Evolutionary conservation across 495 filamentous ascomycete genomes (phyloP), one percentile per base, ranked within the genome.

Genomic region (Clavariopsis aquatica): DNA sequence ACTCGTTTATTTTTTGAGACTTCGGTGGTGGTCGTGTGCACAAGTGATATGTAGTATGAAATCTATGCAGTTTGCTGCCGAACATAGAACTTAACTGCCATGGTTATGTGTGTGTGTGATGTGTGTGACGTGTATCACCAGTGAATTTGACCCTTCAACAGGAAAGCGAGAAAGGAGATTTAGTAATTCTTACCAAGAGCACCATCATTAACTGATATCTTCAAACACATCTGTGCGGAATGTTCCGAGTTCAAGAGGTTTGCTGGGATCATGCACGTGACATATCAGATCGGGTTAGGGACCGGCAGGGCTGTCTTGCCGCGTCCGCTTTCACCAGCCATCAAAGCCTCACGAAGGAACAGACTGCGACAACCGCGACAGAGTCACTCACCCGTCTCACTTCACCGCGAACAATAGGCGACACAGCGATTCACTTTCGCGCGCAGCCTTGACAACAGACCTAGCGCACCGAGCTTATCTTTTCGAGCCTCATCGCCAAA

Each of bases 1-100:
- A 19, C 47, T 65, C 62, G n/a, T 61, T 60, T 55, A 27, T 52
- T 17, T 7, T 61, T 49, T 62, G 60, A 55, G 60, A 45, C 60
- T 53, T 26, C 8, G 29, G 31, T 31, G 5, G 31, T 1, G 26
- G 19, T 34, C 10, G 28, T 9, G 6, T 8, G 17, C 17, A 15
- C 26, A 29, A 53, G 23, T 43, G 53, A 56, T 17, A 7, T 43
- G 38, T 23, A 56, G 53, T 43, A 24, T 7, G 13, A 43, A 41
- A 10, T 41, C 28, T 12, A 56, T 36, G 6, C 8, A 10, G 4
- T 43, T 43, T 43, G 38, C 38, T 43, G 31, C 31, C 31, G 6
- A n/a, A n/a, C n/a, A n/a, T n/a, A n/a, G n/a, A n/a, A n/a, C n/a
- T n/a, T n/a, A n/a, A n/a, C n/a, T n/a, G n/a, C n/a, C n/a, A n/a